phyloP scores from a whole-genome alignment of 768 basidiomycete species.

The Tylopilus plumbeoviolaceoides region DNA sequence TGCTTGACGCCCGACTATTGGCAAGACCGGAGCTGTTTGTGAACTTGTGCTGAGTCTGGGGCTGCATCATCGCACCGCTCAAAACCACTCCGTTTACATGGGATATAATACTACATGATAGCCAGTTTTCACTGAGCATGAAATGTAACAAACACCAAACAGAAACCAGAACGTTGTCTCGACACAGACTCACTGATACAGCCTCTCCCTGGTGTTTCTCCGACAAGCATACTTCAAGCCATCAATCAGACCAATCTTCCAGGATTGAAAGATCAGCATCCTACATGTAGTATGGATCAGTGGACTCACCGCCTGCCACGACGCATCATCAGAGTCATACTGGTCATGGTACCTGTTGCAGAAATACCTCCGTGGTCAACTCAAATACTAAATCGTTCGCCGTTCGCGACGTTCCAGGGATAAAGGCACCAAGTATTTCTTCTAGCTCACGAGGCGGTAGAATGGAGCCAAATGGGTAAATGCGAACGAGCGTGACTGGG shows the following conservation, averaged over 20 bases:
- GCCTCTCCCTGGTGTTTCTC: no score
- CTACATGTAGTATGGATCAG: no score
- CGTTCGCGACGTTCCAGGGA: not conserved
- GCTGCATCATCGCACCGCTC: conserved; percentile 66
- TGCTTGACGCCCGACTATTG: conserved; percentile 67
- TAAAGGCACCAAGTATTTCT: no score
- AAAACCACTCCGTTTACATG: conserved; percentile 77
- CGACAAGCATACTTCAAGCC: no score
- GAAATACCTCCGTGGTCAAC: conserved; percentile 5
- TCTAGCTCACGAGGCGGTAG: not conserved
- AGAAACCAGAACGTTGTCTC: no score
- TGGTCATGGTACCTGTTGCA: conserved; percentile 2
- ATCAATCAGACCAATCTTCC: no score
- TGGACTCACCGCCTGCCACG: conserved; percentile 6
- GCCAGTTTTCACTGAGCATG: no score
- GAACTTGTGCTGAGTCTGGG: conserved; percentile 63
- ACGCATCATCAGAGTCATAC: not conserved
- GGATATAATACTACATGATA: no score
- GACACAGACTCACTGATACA: no score
- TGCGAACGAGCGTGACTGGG: conserved; percentile 12
- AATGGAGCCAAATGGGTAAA: conserved; percentile 8
- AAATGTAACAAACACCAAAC: no score
- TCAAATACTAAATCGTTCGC: conserved; percentile 12
- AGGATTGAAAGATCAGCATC: no score
- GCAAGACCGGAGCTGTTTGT: conserved; percentile 87